Evolutionary conservation across 306 rosid species (phyloP).

Genomic region (Datisca glomerata): DNA sequence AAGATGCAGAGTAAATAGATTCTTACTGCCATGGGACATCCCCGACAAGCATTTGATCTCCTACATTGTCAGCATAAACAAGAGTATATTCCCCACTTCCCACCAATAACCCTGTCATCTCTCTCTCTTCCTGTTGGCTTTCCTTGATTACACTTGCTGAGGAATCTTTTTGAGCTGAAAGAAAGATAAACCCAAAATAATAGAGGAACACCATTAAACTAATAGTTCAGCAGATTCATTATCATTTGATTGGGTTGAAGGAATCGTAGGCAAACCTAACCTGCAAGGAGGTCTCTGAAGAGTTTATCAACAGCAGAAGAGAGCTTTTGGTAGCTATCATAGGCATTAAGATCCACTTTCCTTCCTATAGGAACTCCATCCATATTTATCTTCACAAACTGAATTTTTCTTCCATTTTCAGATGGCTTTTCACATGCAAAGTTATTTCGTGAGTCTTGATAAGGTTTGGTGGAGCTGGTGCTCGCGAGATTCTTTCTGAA

Average conservation of each 20-base stretch:
- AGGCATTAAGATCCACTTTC: constrained; percentile 74
- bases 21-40: constrained; percentile 99
- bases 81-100: constrained; percentile 93
- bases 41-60: constrained; percentile 88
- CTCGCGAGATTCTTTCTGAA: constrained; percentile 62
- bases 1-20: constrained; percentile 22
- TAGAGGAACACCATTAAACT: constrained; percentile 1
- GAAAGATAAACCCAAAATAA: constrained; percentile 5
- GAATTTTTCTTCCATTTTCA: constrained; percentile 26
- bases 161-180: constrained; percentile 61
- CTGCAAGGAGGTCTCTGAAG: constrained; percentile 70
- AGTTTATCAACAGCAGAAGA: constrained; percentile 69
- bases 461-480: constrained; percentile 42
- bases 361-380: constrained; percentile 94
- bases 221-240: background rate
- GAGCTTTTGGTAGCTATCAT: constrained; percentile 60
- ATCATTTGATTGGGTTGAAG: background rate
- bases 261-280: constrained; percentile 14
- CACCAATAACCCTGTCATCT: constrained; percentile 44
- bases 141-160: constrained; percentile 42
- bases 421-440: constrained; percentile 16
- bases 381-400: constrained; percentile 91
- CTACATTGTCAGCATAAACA: constrained; percentile 83
- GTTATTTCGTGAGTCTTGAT: constrained; percentile 26
- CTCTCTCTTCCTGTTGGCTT: constrained; percentile 44